Evolutionary conservation across 75 land plant species (phyloP).

Genomic region (Cryptomeria japonica): DNA sequence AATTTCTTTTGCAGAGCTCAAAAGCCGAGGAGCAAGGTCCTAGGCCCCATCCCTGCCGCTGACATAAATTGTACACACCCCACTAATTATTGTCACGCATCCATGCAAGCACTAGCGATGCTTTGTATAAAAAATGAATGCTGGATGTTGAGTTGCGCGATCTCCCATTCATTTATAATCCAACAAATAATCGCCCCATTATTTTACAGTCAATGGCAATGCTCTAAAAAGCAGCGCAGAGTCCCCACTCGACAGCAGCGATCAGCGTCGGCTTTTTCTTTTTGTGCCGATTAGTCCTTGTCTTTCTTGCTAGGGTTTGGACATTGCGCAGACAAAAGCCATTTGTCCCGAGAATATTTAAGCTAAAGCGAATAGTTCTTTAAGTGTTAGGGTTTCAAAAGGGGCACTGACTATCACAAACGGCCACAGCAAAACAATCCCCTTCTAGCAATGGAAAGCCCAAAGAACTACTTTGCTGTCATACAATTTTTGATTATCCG

Average conservation of each 20-base stretch:
- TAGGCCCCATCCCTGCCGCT: no score
- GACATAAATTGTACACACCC: no score
- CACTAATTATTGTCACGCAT: no score
- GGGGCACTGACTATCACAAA: neutral
- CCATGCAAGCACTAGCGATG: no score
- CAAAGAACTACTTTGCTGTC: neutral
- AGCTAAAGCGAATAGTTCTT: neutral
- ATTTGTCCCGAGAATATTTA: neutral
- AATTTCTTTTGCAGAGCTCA: no score
- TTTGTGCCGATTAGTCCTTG: neutral
- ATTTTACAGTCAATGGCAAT: neutral
- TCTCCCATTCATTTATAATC: no score
- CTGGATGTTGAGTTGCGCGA: no score
- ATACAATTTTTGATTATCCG: neutral
- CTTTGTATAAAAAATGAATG: no score
- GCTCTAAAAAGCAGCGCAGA: neutral
- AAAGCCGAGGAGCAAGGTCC: no score
- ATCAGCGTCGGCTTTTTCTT: neutral
- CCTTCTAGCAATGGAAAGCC: neutral
- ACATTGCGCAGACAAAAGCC: neutral
- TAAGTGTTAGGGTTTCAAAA: slow-evolving; percentile 1
- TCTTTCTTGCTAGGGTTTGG: neutral
- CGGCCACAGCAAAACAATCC: neutral
- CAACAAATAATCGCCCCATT: neutral
- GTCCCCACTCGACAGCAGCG: neutral